These are phyloP conservation scores for Cochlearia excelsa DNA, from an alignment of 345 rosid species.

Conservation along the genomic window DNA sequence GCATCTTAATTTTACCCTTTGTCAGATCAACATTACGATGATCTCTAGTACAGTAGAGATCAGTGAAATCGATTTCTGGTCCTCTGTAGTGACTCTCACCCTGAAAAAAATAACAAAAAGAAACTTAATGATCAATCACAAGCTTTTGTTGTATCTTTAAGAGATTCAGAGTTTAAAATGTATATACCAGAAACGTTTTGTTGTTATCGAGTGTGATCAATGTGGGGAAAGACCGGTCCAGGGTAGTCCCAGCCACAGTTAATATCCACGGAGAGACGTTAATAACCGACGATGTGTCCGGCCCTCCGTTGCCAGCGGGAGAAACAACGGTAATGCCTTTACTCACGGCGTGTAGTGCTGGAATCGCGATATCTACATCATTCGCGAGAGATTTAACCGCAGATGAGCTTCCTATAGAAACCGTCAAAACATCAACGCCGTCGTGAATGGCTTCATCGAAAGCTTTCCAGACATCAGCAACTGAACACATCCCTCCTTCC, in stretches of 20 bases:
- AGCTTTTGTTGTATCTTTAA: too few species aligned
- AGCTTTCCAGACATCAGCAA: conserved; percentile 50
- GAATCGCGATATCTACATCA: conserved; percentile 39
- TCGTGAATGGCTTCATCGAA: conserved; percentile 54
- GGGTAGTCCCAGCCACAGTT: conserved; percentile 43
- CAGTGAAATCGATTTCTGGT: too few species aligned
- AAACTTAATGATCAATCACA: too few species aligned
- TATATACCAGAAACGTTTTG: conserved; percentile 26
- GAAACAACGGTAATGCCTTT: conserved; percentile 40
- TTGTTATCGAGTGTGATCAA: conserved; percentile 33
- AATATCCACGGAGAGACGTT: conserved; percentile 52
- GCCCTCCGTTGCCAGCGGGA: conserved; percentile 36
- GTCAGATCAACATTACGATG: too few species aligned
- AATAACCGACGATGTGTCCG: conserved; percentile 32
- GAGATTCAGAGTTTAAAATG: conserved; percentile 1
- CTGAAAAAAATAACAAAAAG: too few species aligned
- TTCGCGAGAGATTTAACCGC: conserved; percentile 18
- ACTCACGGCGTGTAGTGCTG: conserved; percentile 46
- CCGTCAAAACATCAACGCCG: conserved; percentile 47
- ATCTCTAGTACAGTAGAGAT: too few species aligned
- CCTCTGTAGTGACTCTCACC: too few species aligned
- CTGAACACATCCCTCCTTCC: conserved; percentile 29
- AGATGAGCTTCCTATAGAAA: conserved; percentile 36
- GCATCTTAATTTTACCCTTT: too few species aligned
- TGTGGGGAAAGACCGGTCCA: conserved; percentile 45